Evolutionary conservation across 176 grass and related monocot genomes (phyloP), one percentile per base, ranked within the genome.

Genomic region (Rhipidocladum racemiflorum): DNA sequence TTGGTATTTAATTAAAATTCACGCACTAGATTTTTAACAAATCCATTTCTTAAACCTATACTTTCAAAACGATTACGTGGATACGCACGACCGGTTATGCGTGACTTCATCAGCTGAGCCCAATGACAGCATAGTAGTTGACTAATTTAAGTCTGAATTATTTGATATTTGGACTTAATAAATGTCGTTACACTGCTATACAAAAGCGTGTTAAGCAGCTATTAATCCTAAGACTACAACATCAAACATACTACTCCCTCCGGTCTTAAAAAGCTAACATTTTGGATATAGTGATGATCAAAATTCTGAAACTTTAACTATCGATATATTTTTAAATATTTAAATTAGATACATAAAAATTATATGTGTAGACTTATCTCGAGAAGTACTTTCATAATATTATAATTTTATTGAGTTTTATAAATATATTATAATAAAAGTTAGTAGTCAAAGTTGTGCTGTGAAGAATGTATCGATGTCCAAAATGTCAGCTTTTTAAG

Each of bases 171-270:
- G 50, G 39, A 68, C 6, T 50, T 21, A 28, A 36, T 82, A 55
- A 44, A 77, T 34, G 25, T 72, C 25, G 28, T 51, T 65, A 27
- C 10, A 68, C 55, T 21, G 38, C 38, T 36, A 34, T 61, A 36
- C 65, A 39, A 42, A 88, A 73, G 44, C 9, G 12, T 29, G 68
- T 67, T 73, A 65, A 48, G 39, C 67, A 78, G 59, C 36, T 57
- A 72, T 44, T 65, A 77, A 78, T 72, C 68, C 32, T 73, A 60
- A 50, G 4, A 74, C 20, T 68, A 35, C 61, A 65, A 61, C 40
- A 8, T 86, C 34, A 75, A 21, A 39, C 25, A 40, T 68, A 23
- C 25, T 48, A 65, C n/a, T n/a, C n/a, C n/a, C n/a, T n/a, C n/a
- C n/a, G n/a, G n/a, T n/a, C n/a, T n/a, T n/a, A n/a, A n/a, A n/a